Evolutionary conservation across 1,284 basidiomycete species (phyloP).

Genomic region (Ganoderma lingzhi): DNA sequence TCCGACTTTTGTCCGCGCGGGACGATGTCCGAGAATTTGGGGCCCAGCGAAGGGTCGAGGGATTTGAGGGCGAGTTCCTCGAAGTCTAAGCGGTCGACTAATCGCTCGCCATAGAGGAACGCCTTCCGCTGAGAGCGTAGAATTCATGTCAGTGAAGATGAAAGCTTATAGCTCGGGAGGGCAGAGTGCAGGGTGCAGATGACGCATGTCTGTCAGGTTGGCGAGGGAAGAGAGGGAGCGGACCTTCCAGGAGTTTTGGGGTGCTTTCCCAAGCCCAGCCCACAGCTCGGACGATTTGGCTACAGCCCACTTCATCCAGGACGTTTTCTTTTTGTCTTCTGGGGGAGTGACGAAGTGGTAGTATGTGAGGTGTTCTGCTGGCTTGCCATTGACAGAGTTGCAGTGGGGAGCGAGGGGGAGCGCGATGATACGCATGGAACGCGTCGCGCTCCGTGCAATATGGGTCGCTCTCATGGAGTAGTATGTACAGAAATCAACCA

Average conservation of each 20-base stretch:
- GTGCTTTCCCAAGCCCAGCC: conserved; percentile 71
- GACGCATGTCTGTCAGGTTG: neutral
- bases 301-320: conserved; percentile 50
- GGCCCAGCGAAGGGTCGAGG: conserved; percentile 72
- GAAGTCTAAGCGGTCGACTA: conserved; percentile 76
- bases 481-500: neutral
- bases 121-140: conserved; percentile 54
- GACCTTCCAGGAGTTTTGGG: conserved; percentile 74
- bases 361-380: conserved; percentile 47
- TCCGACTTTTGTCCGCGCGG: conserved; percentile 27
- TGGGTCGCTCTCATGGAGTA: conserved; percentile 18
- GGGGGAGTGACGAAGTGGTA: conserved; percentile 55
- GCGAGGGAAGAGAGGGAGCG: conserved; percentile 21
- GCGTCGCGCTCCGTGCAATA: conserved; percentile 35
- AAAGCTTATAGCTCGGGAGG: neutral
- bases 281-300: conserved; percentile 63
- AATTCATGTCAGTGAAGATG: neutral
- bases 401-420: conserved; percentile 46
- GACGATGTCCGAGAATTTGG: conserved; percentile 43
- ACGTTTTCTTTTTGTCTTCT: conserved; percentile 30
- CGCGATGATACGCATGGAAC: conserved; percentile 56
- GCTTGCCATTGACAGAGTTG: conserved; percentile 23
- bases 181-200: neutral
- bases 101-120: conserved; percentile 68
- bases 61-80: conserved; percentile 78